Conservation (phyloP, 2,329 filamentous ascomycete species). For the Colletotrichum sp. region DNA sequence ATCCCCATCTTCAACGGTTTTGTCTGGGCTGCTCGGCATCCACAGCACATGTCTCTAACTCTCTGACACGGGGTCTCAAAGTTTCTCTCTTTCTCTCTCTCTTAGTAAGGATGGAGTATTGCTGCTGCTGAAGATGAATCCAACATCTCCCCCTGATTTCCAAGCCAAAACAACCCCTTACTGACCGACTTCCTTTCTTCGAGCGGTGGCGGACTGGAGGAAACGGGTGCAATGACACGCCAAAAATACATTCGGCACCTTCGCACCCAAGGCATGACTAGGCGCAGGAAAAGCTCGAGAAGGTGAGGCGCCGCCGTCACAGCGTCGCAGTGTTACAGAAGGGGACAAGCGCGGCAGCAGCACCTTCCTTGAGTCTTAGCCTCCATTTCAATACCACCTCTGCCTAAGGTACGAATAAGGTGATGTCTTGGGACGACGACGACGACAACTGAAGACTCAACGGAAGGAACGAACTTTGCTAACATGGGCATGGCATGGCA, state of each 20-base stretch:
- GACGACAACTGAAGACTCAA: background rate
- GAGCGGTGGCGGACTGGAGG: background rate
- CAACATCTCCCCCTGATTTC: background rate
- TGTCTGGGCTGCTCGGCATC: background rate
- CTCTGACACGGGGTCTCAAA: background rate
- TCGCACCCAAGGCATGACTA: background rate
- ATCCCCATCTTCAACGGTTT: background rate
- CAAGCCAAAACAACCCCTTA: background rate
- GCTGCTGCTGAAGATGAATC: background rate
- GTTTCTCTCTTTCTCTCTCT: background rate
- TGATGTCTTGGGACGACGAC: background rate
- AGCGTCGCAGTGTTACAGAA: slow-evolving; percentile 19
- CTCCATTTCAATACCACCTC: background rate
- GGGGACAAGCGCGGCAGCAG: slow-evolving; percentile 4
- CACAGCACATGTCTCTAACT: background rate
- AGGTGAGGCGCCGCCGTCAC: slow-evolving; percentile 8
- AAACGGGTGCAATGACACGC: slow-evolving; percentile 1
- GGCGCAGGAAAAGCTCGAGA: slow-evolving; percentile 1
- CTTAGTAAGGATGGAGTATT: background rate
- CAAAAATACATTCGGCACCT: slow-evolving; percentile 9
- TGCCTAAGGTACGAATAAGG: background rate
- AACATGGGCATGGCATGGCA: background rate
- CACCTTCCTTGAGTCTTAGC: background rate
- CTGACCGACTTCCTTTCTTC: background rate
- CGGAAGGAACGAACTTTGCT: background rate